Evolutionary conservation across 139 green algal genomes (phyloP), one percentile per base, ranked within the genome.

Genomic region (Asterochloris erici): DNA sequence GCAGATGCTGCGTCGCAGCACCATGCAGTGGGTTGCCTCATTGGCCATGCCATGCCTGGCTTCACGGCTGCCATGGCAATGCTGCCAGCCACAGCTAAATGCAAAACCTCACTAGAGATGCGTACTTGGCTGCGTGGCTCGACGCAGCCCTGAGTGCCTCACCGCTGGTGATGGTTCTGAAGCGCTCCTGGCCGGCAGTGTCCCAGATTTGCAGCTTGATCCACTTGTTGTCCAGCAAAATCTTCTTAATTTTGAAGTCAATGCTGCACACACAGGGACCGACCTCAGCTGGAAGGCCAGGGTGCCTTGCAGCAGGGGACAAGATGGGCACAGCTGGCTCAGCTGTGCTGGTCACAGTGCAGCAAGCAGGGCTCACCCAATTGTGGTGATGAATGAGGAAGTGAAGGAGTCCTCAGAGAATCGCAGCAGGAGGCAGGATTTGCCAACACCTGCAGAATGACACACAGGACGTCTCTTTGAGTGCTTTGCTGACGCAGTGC

Each of bases 201-300:
- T 99, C 97, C 97, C 97, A 99, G 63, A 99, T 98, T 84, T 99
- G 97, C 63, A 99, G 88, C 90, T 99, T 99, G 12, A 98, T 93
- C 77, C 91, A 92, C 81, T 98, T 98, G 29, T 94, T 91, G 68
- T 98, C 95, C 0, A 99, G 80, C 73, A 96, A 86, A 27, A 99
- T 90, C 79, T 97, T 99, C 84, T 98, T 97, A 62, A 99, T 98
- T 79, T 98, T 99, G 88, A 99, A 99, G 87, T 99, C 96, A 78
- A 99, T 98, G 24, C 95, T 97, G 86, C 74, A 87, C 0, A 62
- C 21, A 74, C 81, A 16, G 81, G 13, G 24, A 26, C 68, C 26
- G 26, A 13, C 63, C 61, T 74, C 62, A 81, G 38, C 54, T 17
- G 13, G 21, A 0, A 27, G 17, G 70, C 70, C 38, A 54, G 38